Conservation (phyloP, 768 basidiomycete species). For the Jaapia argillacea region DNA sequence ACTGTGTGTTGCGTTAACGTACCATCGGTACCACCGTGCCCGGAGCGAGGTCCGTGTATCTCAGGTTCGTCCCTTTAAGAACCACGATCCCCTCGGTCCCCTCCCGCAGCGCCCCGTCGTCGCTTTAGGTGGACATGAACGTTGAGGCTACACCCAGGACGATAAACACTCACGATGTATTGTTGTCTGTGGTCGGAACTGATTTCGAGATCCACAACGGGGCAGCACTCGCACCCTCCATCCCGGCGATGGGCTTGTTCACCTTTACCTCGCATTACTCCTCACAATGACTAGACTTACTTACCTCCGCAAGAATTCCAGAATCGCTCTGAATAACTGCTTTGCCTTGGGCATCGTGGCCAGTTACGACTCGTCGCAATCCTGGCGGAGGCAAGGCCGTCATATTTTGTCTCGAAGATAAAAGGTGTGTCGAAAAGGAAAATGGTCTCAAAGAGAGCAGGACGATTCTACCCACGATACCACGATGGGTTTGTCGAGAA, state of each 20-base stretch:
- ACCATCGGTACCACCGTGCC: conserved; percentile 41
- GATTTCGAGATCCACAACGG: conserved; percentile 41
- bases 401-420: too few relatives aligned
- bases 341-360: conserved; percentile 32
- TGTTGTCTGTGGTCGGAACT: conserved; percentile 46
- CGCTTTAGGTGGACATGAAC: background rate
- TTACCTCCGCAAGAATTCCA: conserved; percentile 14
- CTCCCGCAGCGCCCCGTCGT: conserved; percentile 35
- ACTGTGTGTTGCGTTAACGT: conserved; percentile 6
- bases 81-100: conserved; percentile 34
- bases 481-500: too few relatives aligned
- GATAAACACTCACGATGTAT: conserved; percentile 21
- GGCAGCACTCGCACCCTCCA: conserved; percentile 25
- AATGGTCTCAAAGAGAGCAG: too few relatives aligned
- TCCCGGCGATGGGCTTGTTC: conserved; percentile 9
- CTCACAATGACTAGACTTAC: too few relatives aligned
- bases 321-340: conserved; percentile 30
- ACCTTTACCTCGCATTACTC: too few relatives aligned
- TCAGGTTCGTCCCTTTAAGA: conserved; percentile 34
- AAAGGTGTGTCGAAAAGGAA: too few relatives aligned
- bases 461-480: too few relatives aligned
- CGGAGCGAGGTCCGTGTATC: conserved; percentile 46
- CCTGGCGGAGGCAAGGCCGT: conserved; percentile 21
- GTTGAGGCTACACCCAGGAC: too few relatives aligned
- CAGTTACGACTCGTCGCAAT: conserved; percentile 41